Evolutionary conservation across 2,329 filamentous ascomycete species (phyloP).

Genomic region (Fusarium pseudonygamai): DNA sequence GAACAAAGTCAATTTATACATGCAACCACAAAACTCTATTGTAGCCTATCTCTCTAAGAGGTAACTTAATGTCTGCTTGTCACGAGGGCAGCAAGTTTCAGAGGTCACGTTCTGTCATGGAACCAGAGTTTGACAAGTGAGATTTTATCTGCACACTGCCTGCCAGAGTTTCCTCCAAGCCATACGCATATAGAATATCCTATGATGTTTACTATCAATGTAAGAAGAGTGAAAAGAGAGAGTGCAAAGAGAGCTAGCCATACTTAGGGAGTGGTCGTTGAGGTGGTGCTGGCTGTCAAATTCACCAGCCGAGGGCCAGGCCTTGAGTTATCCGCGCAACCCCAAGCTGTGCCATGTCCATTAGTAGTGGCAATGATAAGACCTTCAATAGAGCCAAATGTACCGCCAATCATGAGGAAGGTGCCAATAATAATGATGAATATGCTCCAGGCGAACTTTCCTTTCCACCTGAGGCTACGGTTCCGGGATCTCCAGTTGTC

Average conservation of each 20-base stretch:
- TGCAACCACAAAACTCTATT: not conserved
- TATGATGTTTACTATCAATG: not conserved
- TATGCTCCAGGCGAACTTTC: conserved; percentile 11
- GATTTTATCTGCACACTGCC: not conserved
- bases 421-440: conserved; percentile 22
- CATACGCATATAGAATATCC: conserved; percentile 3
- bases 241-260: not conserved
- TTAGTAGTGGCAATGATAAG: not conserved
- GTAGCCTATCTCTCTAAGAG: not conserved
- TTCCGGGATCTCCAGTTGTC: conserved; percentile 18
- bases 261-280: not conserved
- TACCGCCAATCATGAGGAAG: conserved; percentile 22
- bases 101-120: not conserved
- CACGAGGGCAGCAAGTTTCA: not conserved
- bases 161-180: not conserved
- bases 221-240: not conserved
- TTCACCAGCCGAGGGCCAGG: not conserved
- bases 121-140: not conserved
- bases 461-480: not conserved
- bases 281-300: not conserved
- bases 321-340: conserved; percentile 27
- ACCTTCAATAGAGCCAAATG: conserved; percentile 20
- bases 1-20: not conserved
- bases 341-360: not conserved
- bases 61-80: not conserved